Percentiles rank a stretch among this genome's conserved stretches.
Evolutionary conservation across 2,329 filamentous ascomycete species (phyloP).

Genomic region (Fusarium sp.): DNA sequence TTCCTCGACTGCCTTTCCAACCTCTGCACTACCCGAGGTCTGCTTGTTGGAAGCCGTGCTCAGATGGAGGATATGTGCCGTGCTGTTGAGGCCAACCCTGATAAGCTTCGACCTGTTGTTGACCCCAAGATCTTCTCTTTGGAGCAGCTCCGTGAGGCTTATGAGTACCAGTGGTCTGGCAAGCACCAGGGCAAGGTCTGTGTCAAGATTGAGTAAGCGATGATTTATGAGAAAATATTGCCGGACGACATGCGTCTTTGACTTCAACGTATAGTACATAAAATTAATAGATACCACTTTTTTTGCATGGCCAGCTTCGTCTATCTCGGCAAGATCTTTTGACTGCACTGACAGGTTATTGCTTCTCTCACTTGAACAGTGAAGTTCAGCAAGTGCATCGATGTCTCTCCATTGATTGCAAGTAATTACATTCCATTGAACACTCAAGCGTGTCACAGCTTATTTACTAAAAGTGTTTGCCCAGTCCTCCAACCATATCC

Average conservation of each 20-base stretch:
- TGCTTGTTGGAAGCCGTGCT: conserved; percentile 55
- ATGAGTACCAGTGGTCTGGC: conserved; percentile 50
- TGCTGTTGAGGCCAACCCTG: conserved; percentile 57
- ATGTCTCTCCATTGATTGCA: background rate
- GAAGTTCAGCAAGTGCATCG: background rate
- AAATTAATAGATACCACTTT: conserved; percentile 22
- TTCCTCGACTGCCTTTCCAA: conserved; percentile 46
- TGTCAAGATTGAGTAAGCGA: conserved; percentile 42
- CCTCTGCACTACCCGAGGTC: conserved; percentile 53
- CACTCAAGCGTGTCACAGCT: background rate
- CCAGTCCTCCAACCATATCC: background rate
- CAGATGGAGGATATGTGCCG: conserved; percentile 62
- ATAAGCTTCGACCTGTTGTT: conserved; percentile 55
- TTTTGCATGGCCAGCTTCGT: background rate
- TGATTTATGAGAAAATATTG: background rate
- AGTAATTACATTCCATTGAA: conserved; percentile 20
- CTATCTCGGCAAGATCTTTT: background rate
- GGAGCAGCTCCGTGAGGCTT: conserved; percentile 55
- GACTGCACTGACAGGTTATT: background rate
- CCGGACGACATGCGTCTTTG: background rate
- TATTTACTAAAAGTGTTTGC: background rate
- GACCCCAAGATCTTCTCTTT: conserved; percentile 56
- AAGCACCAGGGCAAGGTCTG: conserved; percentile 53
- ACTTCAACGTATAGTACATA: background rate
- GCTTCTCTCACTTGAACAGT: background rate